Evolutionary conservation across 2,329 filamentous ascomycete species (phyloP).

Genomic region (Cercospora canescens): DNA sequence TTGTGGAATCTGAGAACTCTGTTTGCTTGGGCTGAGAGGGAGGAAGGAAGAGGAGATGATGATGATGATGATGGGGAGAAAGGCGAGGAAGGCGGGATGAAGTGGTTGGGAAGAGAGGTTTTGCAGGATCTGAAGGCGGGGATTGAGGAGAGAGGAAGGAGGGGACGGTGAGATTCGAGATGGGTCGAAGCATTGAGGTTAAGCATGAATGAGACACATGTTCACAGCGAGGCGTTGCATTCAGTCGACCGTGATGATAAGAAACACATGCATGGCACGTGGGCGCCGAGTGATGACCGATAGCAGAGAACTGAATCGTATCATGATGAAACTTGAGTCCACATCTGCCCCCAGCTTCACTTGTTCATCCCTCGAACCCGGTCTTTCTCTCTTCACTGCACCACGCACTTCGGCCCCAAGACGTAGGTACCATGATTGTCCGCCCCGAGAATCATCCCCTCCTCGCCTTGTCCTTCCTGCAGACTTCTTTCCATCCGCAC

Average conservation of each 20-base stretch:
- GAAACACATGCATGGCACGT: too few species aligned
- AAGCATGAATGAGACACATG: not conserved
- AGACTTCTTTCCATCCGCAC: too few species aligned
- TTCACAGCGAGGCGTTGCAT: too few species aligned
- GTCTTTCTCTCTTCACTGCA: not conserved
- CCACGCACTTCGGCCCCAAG: not conserved
- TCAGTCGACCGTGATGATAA: too few species aligned
- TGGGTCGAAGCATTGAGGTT: not conserved
- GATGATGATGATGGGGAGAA: not conserved
- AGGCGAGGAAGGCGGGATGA: constrained; percentile 27
- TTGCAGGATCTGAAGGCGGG: constrained; percentile 56
- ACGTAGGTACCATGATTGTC: not conserved
- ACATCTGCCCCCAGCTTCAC: not conserved
- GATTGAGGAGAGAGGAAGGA: constrained; percentile 44
- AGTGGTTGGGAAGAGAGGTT: constrained; percentile 59
- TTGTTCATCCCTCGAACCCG: not conserved
- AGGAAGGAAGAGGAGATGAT: constrained; percentile 16
- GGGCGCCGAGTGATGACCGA: too few species aligned
- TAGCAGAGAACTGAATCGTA: too few species aligned
- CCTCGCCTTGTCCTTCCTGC: not conserved
- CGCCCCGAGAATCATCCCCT: not conserved
- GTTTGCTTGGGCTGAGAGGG: constrained; percentile 65
- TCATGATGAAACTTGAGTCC: too few species aligned
- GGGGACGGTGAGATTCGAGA: not conserved
- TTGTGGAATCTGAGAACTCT: constrained; percentile 64